Evolutionary conservation across 345 rosid genomes (phyloP).

Genomic region (Lepidium sativum): DNA sequence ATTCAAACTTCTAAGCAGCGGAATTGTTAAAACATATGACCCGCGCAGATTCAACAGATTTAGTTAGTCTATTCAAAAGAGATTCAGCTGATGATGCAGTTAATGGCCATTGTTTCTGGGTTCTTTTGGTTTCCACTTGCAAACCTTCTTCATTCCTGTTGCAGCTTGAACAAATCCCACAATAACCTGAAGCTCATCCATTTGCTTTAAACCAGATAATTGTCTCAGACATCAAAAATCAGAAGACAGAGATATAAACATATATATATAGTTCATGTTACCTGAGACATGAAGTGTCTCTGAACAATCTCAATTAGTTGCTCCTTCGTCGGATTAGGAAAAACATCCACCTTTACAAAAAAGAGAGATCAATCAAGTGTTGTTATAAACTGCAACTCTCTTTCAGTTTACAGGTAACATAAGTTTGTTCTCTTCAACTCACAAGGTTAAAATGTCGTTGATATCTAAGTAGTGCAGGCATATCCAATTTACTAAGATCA

Average conservation of each 20-base stretch:
- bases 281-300: conserved; percentile 96
- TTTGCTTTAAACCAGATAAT: conserved; percentile 40
- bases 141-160: conserved; percentile 57
- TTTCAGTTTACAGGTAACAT: not conserved
- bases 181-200: conserved; percentile 97
- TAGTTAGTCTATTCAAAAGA: conserved; percentile 18
- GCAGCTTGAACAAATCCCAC: conserved; percentile 94
- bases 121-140: conserved; percentile 34
- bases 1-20: not conserved
- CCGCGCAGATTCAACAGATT: not conserved
- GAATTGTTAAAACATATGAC: conserved; percentile 1
- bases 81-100: conserved; percentile 21
- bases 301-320: conserved; percentile 74
- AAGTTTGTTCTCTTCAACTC: conserved; percentile 16
- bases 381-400: not conserved
- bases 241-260: not conserved
- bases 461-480: conserved; percentile 80
- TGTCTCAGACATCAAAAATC: not conserved
- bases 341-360: conserved; percentile 52
- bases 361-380: not conserved
- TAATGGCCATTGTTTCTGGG: conserved; percentile 6
- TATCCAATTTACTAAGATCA: conserved; percentile 90
- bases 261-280: conserved; percentile 12
- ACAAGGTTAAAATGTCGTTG: conserved; percentile 91
- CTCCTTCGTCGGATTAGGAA: conserved; percentile 81